Base-by-base conservation (phyloP, 257 asterid genomes). In the Nicotiana tabacum region DNA sequence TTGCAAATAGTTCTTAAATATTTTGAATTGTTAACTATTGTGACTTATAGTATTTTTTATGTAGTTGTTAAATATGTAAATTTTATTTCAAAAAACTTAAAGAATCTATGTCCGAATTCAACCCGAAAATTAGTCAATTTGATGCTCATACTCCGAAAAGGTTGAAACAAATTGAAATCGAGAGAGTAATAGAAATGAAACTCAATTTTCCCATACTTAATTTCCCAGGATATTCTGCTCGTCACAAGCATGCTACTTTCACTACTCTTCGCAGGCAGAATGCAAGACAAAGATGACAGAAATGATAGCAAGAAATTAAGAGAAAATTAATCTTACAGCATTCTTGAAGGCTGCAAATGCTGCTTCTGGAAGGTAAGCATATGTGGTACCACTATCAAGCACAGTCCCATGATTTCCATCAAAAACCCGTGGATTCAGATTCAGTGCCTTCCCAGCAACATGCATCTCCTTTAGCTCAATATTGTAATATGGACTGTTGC, bases 401-500 rank as follows among this genome's bases (percentile, higher is more conserved):
- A 94, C 96, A 32, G 94, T 90, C 87, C 99, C 99, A 84, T 93
- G 97, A 83, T 93, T 94, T 61, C 95, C 95, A 89, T 96, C 97
- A 86, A 96, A 96, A 66, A 92, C 88, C 78, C 53, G 88, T 68
- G 92, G 93, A 86, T 88, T 87, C 51, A 96, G 82, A 84, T 85
- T 78, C 88, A 96, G 88, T 78, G 82, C 88, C 93, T 96, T 96
- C 91, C 99, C 99, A 90, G 98, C 98, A 86, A 96, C 98, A 87
- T 88, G 97, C 64, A 96, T 82, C 97, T 89, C 99, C 91, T 84
- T 96, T 91, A 96, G 97, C 88, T 96, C 97, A 65, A 96, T 88
- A 88, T 96, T 96, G 97, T 96, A 96, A 93, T 94, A 96, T 85
- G 98, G 98, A 86, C 99, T 96, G 99, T 94, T 94, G 92, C 97